phyloP scores from a whole-genome alignment of 192 early-diverging fungal genomes.

The Gaertneriomyces semiglobifer region DNA sequence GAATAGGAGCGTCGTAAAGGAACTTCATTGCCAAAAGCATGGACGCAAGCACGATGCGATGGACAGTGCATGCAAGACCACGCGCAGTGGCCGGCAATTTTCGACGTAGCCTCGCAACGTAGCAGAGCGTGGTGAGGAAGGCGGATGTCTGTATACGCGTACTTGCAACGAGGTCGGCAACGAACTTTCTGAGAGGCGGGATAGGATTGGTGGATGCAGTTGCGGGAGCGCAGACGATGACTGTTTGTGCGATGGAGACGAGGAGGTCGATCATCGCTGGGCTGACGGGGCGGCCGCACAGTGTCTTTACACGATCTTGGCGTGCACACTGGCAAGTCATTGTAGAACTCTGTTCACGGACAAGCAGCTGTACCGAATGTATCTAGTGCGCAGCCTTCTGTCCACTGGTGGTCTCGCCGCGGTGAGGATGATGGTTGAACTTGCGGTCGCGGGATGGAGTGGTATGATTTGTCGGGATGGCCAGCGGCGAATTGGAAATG shows the following conservation, averaged over 20 bases:
- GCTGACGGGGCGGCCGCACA: background rate
- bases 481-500: too few species aligned
- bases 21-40: conserved; percentile 37
- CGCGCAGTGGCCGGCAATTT: conserved; percentile 26
- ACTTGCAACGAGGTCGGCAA: background rate
- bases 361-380: too few species aligned
- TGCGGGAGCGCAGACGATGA: conserved; percentile 10
- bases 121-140: conserved; percentile 8
- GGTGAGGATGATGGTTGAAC: too few species aligned
- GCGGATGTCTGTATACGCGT: background rate
- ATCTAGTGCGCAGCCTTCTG: too few species aligned
- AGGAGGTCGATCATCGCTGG: background rate
- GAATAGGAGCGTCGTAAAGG: conserved; percentile 31
- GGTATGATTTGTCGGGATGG: too few species aligned
- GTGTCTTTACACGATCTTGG: too few species aligned
- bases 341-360: too few species aligned
- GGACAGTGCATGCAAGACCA: conserved; percentile 34
- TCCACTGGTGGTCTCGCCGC: too few species aligned
- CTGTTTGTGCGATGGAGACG: background rate
- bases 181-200: conserved; percentile 6
- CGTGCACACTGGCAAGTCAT: too few species aligned
- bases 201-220: background rate
- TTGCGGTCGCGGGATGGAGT: too few species aligned
- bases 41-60: conserved; percentile 39
- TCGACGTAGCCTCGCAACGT: conserved; percentile 15